Evolutionary conservation across 352 stramenopile species (phyloP).

Genomic region (Globisporangium parvum): DNA sequence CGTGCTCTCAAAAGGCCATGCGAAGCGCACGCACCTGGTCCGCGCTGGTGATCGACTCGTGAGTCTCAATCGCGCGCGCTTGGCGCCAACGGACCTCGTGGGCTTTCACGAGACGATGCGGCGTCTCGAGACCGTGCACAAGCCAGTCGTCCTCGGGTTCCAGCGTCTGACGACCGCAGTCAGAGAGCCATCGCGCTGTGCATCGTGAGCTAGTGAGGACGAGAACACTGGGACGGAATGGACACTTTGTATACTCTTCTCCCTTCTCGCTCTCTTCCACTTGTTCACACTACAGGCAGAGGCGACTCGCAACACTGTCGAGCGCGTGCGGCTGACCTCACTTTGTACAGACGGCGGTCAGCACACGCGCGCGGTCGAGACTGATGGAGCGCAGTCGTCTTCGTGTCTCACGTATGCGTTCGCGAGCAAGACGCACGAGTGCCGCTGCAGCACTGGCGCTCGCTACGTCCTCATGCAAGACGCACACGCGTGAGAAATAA

Average conservation of each 20-base stretch:
- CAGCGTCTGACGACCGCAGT: constrained; percentile 24
- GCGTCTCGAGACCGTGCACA: constrained; percentile 20
- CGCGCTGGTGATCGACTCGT: constrained; percentile 27
- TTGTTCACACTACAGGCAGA: background rate
- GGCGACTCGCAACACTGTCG: too few relatives aligned
- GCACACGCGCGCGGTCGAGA: too few relatives aligned
- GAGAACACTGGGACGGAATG: too few relatives aligned
- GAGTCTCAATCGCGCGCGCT: constrained; percentile 28
- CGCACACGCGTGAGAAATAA: too few relatives aligned
- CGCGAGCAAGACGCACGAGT: too few relatives aligned
- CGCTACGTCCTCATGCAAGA: too few relatives aligned
- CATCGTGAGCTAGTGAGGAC: too few relatives aligned
- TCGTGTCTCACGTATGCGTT: too few relatives aligned
- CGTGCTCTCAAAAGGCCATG: constrained; percentile 22
- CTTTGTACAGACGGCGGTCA: background rate
- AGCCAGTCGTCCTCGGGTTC: constrained; percentile 35
- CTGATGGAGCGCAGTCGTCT: too few relatives aligned
- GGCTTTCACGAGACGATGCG: constrained; percentile 35
- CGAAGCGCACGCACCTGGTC: constrained; percentile 30
- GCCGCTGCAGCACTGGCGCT: too few relatives aligned
- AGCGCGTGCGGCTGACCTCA: background rate
- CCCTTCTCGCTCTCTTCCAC: too few relatives aligned
- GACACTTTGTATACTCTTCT: too few relatives aligned
- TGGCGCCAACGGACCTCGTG: constrained; percentile 19
- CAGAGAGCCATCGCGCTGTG: constrained; percentile 2